These are phyloP conservation scores for Porodaedalea pini DNA, from an alignment of 1,284 basidiomycete species.

Conservation along the genomic window DNA sequence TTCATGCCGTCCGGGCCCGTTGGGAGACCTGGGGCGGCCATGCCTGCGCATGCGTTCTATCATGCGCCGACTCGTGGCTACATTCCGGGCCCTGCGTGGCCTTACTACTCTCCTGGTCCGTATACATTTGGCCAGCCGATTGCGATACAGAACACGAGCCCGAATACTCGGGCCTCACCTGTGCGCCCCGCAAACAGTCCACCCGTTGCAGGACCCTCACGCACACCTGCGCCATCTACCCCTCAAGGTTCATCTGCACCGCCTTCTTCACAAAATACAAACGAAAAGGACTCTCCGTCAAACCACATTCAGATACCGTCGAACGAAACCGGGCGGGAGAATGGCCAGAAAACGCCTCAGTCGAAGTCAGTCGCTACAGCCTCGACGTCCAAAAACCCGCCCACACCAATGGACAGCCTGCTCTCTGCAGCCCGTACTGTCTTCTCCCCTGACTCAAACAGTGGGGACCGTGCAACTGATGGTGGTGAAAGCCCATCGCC, in stretches of 20 bases:
- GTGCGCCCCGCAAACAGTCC: neutral
- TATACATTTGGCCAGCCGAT: slow-evolving; percentile 10
- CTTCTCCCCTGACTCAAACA: slow-evolving; percentile 9
- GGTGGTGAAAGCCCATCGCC: slow-evolving; percentile 11
- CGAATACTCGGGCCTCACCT: neutral
- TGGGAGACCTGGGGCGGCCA: neutral
- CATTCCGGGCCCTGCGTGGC: slow-evolving; percentile 12
- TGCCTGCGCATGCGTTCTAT: slow-evolving; percentile 10
- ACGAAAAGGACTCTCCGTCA: neutral
- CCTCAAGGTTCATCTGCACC: neutral
- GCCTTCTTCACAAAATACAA: neutral
- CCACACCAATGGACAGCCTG: slow-evolving; percentile 14
- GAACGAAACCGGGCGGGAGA: neutral
- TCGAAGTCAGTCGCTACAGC: neutral
- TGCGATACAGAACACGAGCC: neutral
- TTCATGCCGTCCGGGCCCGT: slow-evolving; percentile 3
- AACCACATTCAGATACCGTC: neutral
- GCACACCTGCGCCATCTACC: neutral
- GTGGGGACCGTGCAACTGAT: neutral
- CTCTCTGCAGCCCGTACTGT: slow-evolving; percentile 15
- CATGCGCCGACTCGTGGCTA: neutral
- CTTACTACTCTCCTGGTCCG: slow-evolving; percentile 6
- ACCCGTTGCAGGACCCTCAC: slow-evolving; percentile 1
- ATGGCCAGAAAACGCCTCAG: neutral
- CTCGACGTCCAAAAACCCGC: neutral